Evolutionary conservation across 495 filamentous ascomycete genomes (phyloP).

Genomic region (Hypoxylon cercidicola): DNA sequence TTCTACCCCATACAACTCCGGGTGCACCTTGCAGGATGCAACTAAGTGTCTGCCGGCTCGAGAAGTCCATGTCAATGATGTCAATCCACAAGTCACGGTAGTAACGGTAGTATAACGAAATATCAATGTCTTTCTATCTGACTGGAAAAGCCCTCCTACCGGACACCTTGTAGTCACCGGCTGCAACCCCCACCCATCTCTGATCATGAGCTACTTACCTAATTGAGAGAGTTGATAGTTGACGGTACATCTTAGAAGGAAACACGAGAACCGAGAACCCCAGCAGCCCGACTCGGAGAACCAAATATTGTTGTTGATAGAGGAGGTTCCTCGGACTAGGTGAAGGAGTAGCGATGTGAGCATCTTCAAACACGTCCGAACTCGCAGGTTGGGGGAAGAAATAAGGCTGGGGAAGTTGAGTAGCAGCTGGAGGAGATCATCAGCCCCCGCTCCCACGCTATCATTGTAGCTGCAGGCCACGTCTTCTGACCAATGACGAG

Average conservation of each 20-base stretch:
- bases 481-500: constrained; percentile 25
- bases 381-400: constrained; percentile 17
- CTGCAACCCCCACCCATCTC: constrained; percentile 4
- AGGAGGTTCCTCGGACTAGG: constrained; percentile 4
- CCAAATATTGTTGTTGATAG: constrained; percentile 3
- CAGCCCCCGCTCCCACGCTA: constrained; percentile 24
- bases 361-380: constrained; percentile 23
- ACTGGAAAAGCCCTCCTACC: neutral
- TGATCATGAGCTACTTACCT: neutral
- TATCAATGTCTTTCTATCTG: neutral
- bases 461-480: constrained; percentile 24
- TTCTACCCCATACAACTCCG: constrained; percentile 11
- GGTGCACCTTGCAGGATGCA: constrained; percentile 6
- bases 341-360: constrained; percentile 13
- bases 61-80: neutral
- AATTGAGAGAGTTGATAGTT: neutral
- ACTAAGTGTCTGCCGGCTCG: neutral
- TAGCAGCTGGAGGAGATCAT: constrained; percentile 30
- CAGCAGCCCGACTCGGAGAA: neutral
- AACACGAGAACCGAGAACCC: constrained; percentile 1
- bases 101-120: constrained; percentile 7
- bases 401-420: constrained; percentile 22
- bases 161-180: neutral
- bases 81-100: neutral
- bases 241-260: neutral